Percentiles rank a stretch among this genome's conserved stretches.
Conservation (phyloP, 345 rosid species). For the Barbarea vulgaris region DNA sequence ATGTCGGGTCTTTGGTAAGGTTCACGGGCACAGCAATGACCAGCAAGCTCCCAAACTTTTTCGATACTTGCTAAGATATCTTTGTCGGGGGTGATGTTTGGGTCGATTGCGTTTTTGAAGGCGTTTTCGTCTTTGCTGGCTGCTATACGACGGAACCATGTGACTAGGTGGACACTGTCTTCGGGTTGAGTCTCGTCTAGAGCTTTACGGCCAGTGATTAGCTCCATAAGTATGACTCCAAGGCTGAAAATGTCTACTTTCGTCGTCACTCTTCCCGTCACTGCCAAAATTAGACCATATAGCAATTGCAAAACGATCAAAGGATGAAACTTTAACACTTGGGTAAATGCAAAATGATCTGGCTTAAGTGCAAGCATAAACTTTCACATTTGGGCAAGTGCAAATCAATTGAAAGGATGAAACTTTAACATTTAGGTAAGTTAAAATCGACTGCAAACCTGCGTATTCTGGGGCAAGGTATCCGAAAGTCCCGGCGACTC, state of each 20-base stretch:
- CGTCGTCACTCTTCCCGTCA: constrained; percentile 91
- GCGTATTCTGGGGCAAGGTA: constrained; percentile 68
- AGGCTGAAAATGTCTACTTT: constrained; percentile 87
- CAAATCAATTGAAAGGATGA: background rate
- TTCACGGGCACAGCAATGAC: constrained; percentile 77
- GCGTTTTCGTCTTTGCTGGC: constrained; percentile 53
- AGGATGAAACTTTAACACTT: constrained; percentile 3
- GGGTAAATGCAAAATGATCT: background rate
- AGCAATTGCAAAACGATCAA: constrained; percentile 15
- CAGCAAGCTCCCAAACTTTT: constrained; percentile 74
- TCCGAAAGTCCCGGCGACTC: constrained; percentile 65
- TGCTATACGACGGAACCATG: constrained; percentile 77
- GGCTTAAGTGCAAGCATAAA: background rate
- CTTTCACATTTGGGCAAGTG: background rate
- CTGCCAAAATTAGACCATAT: constrained; percentile 47
- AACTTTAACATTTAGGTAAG: background rate
- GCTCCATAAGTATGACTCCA: constrained; percentile 92
- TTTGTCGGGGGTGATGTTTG: constrained; percentile 51
- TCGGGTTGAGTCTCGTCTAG: constrained; percentile 71
- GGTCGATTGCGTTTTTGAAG: constrained; percentile 61
- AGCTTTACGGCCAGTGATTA: constrained; percentile 78
- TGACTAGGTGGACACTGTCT: constrained; percentile 73
- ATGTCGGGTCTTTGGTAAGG: constrained; percentile 90
- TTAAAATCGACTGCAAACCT: constrained; percentile 35
- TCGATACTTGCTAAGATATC: constrained; percentile 63